Evolutionary conservation across 352 stramenopile species (phyloP), one percentile per base, ranked within the genome.

Genomic region (Phytophthora ramorum): DNA sequence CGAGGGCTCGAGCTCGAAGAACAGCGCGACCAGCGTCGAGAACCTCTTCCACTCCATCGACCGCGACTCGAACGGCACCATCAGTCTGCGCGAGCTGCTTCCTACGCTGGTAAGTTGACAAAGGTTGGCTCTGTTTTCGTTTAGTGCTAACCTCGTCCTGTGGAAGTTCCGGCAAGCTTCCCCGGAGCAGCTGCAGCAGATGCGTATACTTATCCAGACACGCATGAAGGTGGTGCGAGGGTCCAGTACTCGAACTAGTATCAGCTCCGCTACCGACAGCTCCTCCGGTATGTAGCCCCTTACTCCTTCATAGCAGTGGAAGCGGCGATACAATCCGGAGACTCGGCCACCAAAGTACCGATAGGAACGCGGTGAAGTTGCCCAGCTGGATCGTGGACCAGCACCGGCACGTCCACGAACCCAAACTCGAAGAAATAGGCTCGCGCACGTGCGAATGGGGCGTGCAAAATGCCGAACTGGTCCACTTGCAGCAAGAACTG

Each of bases 401-500:
- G 43, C 28, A 84, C 61, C 0, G 65, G 45, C 24, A 84, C 62
- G 12, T 79, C 69, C 2, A 75, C 35, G 66, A 81, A 85, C 30
- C 78, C 83, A 59, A 91, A 84, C 69, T 98, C 92, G 49, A 76
- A 89, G 50, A 98, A 81, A 70, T 95, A 97, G 10, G 89, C 84
- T 19, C 92, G 81, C 16, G 83, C 92, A 22, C 79, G 76, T 7
- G 89, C 92, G 61, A 94, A 96, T 1, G 90, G 92, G 9, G 87
- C 79, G 71, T 97, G 90, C 5, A 89, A 71, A 26, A 98, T 87
- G 22, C 90, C 92, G 63, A 94, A 96, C 63, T 97, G 89, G 78
- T 98, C 92, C 47, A 89, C 87, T 47, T 96, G 87, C 13, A 93
- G 67, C 28, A 96, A 63, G 22, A 91, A 71, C 37, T 86, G 44